Evolutionary conservation across 2,329 filamentous ascomycete species (phyloP).

Genomic region (Arthrobotrys sphaeroides): DNA sequence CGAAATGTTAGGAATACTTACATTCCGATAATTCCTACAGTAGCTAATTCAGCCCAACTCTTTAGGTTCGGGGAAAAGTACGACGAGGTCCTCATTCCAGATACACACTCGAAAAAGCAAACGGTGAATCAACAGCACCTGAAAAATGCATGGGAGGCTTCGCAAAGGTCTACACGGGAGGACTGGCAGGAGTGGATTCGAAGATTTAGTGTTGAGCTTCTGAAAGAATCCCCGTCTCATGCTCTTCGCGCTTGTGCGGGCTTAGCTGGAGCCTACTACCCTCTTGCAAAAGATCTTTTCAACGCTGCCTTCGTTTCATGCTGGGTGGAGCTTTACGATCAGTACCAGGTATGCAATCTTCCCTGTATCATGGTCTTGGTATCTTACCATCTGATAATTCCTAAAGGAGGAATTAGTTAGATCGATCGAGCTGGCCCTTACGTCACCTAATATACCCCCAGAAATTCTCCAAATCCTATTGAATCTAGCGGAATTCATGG

Average conservation of each 20-base stretch:
- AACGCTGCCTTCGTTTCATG: slow-evolving; percentile 99
- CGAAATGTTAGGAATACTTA: slow-evolving; percentile 62
- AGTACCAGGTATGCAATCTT: slow-evolving; percentile 73
- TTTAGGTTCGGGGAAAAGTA: slow-evolving; percentile 73
- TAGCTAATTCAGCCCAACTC: not conserved
- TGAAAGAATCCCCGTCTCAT: slow-evolving; percentile 95
- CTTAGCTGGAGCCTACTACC: slow-evolving; percentile 88
- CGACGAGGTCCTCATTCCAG: slow-evolving; percentile 82
- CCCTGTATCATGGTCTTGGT: not conserved
- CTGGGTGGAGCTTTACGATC: slow-evolving; percentile 97
- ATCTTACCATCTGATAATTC: not conserved
- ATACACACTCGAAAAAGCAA: slow-evolving; percentile 89
- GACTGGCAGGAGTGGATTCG: slow-evolving; percentile 99
- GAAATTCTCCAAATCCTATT: slow-evolving; percentile 93
- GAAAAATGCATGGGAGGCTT: slow-evolving; percentile 96
- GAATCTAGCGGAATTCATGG: slow-evolving; percentile 99
- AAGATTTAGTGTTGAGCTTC: slow-evolving; percentile 90
- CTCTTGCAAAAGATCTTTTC: slow-evolving; percentile 91
- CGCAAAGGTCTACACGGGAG: slow-evolving; percentile 94
- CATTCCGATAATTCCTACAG: not conserved
- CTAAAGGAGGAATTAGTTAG: slow-evolving; percentile 82
- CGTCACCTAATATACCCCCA: slow-evolving; percentile 92
- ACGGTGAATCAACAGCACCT: slow-evolving; percentile 98
- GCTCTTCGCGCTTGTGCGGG: slow-evolving; percentile 91
- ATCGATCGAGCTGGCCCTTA: slow-evolving; percentile 94